Base-by-base conservation (phyloP, 2,329 filamentous ascomycete genomes). In the Ascochyta rabiei region DNA sequence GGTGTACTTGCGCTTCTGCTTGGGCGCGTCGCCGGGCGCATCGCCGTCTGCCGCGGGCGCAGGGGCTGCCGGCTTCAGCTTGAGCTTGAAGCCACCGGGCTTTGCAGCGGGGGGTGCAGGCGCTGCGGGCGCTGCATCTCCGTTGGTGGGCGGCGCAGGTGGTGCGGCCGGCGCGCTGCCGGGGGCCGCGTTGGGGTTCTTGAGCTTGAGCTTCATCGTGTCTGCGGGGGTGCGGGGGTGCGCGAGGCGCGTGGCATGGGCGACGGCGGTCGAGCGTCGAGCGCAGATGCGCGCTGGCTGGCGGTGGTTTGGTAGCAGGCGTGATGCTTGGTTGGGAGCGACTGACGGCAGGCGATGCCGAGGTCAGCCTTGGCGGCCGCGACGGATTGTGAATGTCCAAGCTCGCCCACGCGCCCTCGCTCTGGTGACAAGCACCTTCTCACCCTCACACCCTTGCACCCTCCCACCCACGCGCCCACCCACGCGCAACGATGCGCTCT, bases 1-100 rank as follows among this genome's bases (percentile, higher is more conserved):
- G 34, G 65, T 75, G 63, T 78, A 77, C 44, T 77, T 74, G 52
- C 76, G 75, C 69, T 79, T 79, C 45, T 66, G 68, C 57, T 77
- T 66, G 60, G 67, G 60, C n/a, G 66, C 53, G 76, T 58, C 76
- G 68, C 69, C 52, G 26, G 48, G 66, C 26, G 75, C 69, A 62
- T 54, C 63, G 62, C 49, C 30, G 15, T 60, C 70, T 61, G 61
- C 62, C 55, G 71, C 62, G 6, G 57, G 44, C 10, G 56, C 49
- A 47, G 63, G 60, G 10, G 52, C 49, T 12, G 46, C 55, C 2
- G 68, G 49, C 40, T 73, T 75, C 37, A 74, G 56, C 33, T 74
- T 75, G 48, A 75, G 52, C 53, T 75, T 75, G 21, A 68, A 54
- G 33, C 59, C 58, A 13, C 52, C 52, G 9, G 48, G 40, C 13